A percentile compares a stretch with the other conserved stretches of the same genome.
These are phyloP conservation scores for Phytophthora citrophthora DNA, from an alignment of 352 stramenopile genomes.

Conservation along the genomic window DNA sequence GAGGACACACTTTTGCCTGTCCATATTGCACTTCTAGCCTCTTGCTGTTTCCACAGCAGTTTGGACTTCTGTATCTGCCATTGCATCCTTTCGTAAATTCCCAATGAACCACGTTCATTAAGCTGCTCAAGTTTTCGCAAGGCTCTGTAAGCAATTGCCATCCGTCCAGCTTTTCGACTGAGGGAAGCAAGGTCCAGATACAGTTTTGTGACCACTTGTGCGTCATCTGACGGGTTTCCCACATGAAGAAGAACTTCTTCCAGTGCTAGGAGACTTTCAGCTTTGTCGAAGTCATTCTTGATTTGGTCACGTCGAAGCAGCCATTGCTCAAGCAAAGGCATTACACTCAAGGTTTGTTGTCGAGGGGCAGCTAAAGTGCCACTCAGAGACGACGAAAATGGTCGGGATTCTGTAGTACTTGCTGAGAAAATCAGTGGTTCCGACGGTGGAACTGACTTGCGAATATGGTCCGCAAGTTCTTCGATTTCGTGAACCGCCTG, in stretches of 20 bases:
- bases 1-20: constrained; percentile 61
- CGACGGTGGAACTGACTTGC: not conserved
- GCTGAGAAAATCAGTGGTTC: not conserved
- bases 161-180: constrained; percentile 68
- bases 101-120: constrained; percentile 36
- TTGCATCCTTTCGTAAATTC: constrained; percentile 49
- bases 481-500: constrained; percentile 74
- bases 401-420: constrained; percentile 17
- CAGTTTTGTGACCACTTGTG: constrained; percentile 49
- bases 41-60: constrained; percentile 77
- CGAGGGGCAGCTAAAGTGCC: not conserved
- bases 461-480: constrained; percentile 39
- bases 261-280: constrained; percentile 63
- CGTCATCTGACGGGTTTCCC: constrained; percentile 26
- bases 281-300: constrained; percentile 60
- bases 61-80: constrained; percentile 85
- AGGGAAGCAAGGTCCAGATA: constrained; percentile 62
- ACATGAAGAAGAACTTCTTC: constrained; percentile 68
- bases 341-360: constrained; percentile 8
- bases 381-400: constrained; percentile 9
- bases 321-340: constrained; percentile 54
- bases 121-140: constrained; percentile 72
- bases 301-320: constrained; percentile 46
- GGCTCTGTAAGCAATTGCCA: constrained; percentile 72
- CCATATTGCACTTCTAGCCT: constrained; percentile 78